Evolutionary conservation across 2,329 filamentous ascomycete species (phyloP).

Genomic region (Sclerotinia spermophila): DNA sequence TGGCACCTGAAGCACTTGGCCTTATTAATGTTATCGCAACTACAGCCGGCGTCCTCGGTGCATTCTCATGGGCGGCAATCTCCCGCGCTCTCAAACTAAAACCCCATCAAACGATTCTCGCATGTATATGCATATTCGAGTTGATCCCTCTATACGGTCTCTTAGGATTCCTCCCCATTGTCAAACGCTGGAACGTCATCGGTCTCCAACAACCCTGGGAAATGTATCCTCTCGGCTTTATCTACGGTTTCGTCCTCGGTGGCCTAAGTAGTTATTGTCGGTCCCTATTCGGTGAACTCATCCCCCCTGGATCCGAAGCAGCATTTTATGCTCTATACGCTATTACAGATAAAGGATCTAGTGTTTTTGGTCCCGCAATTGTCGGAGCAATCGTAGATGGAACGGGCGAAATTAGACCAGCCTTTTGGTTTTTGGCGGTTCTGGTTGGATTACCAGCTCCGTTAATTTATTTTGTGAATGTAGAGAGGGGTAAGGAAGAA

Average conservation of each 20-base stretch:
- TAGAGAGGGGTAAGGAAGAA: slow-evolving; percentile 70
- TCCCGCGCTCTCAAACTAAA: slow-evolving; percentile 65
- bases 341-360: slow-evolving; percentile 95
- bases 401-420: slow-evolving; percentile 73
- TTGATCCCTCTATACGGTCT: slow-evolving; percentile 90
- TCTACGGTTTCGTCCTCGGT: slow-evolving; percentile 93
- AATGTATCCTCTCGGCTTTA: slow-evolving; percentile 86
- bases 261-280: slow-evolving; percentile 88
- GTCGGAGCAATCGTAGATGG: slow-evolving; percentile 88
- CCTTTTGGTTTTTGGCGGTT: slow-evolving; percentile 85
- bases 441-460: slow-evolving; percentile 79
- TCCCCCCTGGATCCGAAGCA: slow-evolving; percentile 88
- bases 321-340: slow-evolving; percentile 85
- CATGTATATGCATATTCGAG: slow-evolving; percentile 84
- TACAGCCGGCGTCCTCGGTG: slow-evolving; percentile 75
- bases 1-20: slow-evolving; percentile 82
- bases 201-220: slow-evolving; percentile 92
- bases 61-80: slow-evolving; percentile 82
- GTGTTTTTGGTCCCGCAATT: slow-evolving; percentile 87
- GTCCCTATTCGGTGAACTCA: slow-evolving; percentile 85
- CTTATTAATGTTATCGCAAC: slow-evolving; percentile 93
- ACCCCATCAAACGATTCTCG: slow-evolving; percentile 82
- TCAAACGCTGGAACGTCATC: slow-evolving; percentile 68
- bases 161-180: slow-evolving; percentile 77
- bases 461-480: slow-evolving; percentile 78